Evolutionary conservation across 768 basidiomycete genomes (phyloP).

Genomic region (Tulasnella sp.): DNA sequence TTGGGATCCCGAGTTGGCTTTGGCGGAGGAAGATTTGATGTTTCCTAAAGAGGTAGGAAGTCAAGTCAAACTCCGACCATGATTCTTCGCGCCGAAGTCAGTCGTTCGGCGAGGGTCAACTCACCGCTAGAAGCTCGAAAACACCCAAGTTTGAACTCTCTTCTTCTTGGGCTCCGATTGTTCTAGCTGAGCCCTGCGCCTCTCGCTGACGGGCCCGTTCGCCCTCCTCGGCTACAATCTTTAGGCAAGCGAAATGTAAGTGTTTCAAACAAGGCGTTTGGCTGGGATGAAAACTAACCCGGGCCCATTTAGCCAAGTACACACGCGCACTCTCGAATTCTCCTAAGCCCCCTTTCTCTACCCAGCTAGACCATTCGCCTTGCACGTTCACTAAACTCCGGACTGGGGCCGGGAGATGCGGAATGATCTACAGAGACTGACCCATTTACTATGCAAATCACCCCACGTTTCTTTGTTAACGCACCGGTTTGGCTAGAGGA

Average conservation of each 20-base stretch:
- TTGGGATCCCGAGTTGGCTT: slow-evolving; percentile 69
- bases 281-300: slow-evolving; percentile 26
- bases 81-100: slow-evolving; percentile 24
- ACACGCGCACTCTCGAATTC: slow-evolving; percentile 95
- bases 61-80: slow-evolving; percentile 20
- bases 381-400: slow-evolving; percentile 78
- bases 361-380: slow-evolving; percentile 86
- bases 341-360: slow-evolving; percentile 83
- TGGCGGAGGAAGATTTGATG: slow-evolving; percentile 66
- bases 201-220: slow-evolving; percentile 79
- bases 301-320: slow-evolving; percentile 93
- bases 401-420: slow-evolving; percentile 92
- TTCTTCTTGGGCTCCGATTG: slow-evolving; percentile 40
- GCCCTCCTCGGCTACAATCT: slow-evolving; percentile 92
- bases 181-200: slow-evolving; percentile 46
- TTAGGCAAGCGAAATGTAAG: neutral
- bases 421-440: slow-evolving; percentile 43
- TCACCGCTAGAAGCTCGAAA: slow-evolving; percentile 53
- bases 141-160: slow-evolving; percentile 71
- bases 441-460: neutral
- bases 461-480: neutral
- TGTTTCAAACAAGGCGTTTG: neutral
- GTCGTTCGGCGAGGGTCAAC: too few species aligned
- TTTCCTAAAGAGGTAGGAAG: slow-evolving; percentile 17
- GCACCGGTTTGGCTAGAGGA: slow-evolving; percentile 74